Evolutionary conservation across 345 rosid species (phyloP), one percentile per base, ranked within the genome.

Genomic region (Barbarea vulgaris): DNA sequence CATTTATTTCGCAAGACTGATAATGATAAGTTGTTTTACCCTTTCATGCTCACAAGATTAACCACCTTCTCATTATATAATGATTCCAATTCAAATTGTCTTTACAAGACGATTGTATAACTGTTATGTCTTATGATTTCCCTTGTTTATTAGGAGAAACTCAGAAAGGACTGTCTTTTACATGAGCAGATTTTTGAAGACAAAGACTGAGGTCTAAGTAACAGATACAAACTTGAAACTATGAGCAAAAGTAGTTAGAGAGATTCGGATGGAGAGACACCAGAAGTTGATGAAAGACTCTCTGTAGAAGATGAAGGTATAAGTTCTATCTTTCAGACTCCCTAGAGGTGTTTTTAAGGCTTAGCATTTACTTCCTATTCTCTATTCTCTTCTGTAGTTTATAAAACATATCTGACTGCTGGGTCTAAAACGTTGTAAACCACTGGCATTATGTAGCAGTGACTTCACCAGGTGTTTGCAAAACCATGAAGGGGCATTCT

Each of bases 211-310:
- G 46, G 12, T 33, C 15, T 37, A 31, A 65, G 31, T 31, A 51
- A 22, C 61, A 52, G 59, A 51, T 52, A 25, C 25, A 68, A 17
- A 37, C 72, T 36, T 67, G 51, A 3, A 52, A 53, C 4, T 54
- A 25, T 37, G 37, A n/a, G 51, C 28, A 25, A 11, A 8, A 13
- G 53, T 55, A 19, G 21, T 56, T 28, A 41, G 64, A 21, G 65
- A 70, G 22, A 28, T 31, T 46, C 4, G 44, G 30, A 57, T 18
- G 46, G 44, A 41, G 42, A 42, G 42, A 19, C 55, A 57, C 19
- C 21, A 9, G 44, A 57, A 13, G 55, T 57, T 13, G 56, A 57
- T 5, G 19, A 58, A 15, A 15, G 22, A 12, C 31, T 30, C 22
- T 21, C 50, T 22, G 37, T 33, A 7, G 36, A 58, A 31, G 9